Conservation (phyloP, 2,329 filamentous ascomycete species). For the Fusarium sp. region DNA sequence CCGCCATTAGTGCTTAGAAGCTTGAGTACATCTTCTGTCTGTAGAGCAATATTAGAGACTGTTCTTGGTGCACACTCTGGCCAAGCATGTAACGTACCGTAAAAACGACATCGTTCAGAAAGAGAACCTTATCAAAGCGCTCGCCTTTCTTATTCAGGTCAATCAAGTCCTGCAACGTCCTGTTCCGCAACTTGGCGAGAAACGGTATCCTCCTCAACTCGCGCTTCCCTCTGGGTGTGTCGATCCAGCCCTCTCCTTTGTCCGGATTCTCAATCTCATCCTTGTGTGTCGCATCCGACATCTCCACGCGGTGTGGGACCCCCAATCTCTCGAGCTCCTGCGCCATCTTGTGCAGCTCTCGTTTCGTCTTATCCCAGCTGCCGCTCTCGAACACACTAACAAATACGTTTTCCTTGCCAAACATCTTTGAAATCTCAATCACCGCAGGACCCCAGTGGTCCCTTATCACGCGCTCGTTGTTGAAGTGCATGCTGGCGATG, state of each 20-base stretch:
- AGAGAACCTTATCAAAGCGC: conserved; percentile 70
- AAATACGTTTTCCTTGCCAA: conserved; percentile 75
- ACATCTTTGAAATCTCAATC: conserved; percentile 65
- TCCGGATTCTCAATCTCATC: conserved; percentile 65
- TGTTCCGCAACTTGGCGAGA: conserved; percentile 73
- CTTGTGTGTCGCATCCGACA: conserved; percentile 70
- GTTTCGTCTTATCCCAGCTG: conserved; percentile 77
- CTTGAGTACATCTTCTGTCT: conserved; percentile 68
- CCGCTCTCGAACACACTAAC: conserved; percentile 78
- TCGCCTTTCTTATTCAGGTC: conserved; percentile 64
- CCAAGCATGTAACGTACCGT: conserved; percentile 56
- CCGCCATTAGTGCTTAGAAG: conserved; percentile 70
- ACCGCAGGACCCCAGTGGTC: conserved; percentile 74
- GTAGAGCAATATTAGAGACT: conserved; percentile 15
- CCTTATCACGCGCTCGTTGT: conserved; percentile 71
- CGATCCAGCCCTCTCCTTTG: conserved; percentile 71
- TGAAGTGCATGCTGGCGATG: conserved; percentile 79
- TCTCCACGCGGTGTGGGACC: conserved; percentile 67
- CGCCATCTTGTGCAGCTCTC: conserved; percentile 69
- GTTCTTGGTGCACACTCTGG: not conserved
- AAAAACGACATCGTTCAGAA: conserved; percentile 75
- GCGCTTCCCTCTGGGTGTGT: conserved; percentile 65
- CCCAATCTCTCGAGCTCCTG: conserved; percentile 63
- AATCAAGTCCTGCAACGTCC: conserved; percentile 70
- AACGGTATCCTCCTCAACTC: conserved; percentile 78